Percentiles rank a stretch among this genome's conserved stretches.
phyloP scores from a whole-genome alignment of 306 rosid species.

The Casuarina glauca region DNA sequence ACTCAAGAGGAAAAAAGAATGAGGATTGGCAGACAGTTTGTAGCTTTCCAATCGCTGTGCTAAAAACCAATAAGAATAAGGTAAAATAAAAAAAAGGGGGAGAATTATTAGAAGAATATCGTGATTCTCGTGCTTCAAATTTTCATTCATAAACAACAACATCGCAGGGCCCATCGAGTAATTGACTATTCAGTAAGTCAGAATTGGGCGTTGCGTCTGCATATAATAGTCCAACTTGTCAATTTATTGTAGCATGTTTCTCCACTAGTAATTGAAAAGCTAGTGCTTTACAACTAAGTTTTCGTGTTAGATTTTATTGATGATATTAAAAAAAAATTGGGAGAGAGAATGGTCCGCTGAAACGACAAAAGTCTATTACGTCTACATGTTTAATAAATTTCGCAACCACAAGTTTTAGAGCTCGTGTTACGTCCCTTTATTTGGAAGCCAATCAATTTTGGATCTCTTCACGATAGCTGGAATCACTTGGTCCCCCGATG shows the following conservation, averaged over 20 bases:
- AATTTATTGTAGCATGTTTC: background rate
- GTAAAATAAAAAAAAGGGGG: no score
- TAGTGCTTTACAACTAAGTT: conserved; percentile 17
- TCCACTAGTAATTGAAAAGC: background rate
- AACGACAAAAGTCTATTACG: background rate
- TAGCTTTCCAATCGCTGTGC: no score
- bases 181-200: background rate
- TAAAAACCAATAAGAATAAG: background rate
- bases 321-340: background rate
- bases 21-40: background rate
- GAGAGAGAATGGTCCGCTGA: background rate
- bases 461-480: background rate
- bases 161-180: background rate
- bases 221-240: background rate
- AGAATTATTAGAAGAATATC: conserved; percentile 6
- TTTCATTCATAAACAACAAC: background rate
- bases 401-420: background rate
- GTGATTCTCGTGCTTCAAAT: conserved; percentile 2
- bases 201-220: background rate
- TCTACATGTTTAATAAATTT: conserved; percentile 7
- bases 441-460: background rate
- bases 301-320: background rate
- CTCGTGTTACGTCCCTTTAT: background rate
- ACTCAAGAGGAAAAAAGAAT: no score
- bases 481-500: background rate